phyloP scores from a whole-genome alignment of 1,139 yeast species.

The Hemisphaericaspora lyxosophila region DNA sequence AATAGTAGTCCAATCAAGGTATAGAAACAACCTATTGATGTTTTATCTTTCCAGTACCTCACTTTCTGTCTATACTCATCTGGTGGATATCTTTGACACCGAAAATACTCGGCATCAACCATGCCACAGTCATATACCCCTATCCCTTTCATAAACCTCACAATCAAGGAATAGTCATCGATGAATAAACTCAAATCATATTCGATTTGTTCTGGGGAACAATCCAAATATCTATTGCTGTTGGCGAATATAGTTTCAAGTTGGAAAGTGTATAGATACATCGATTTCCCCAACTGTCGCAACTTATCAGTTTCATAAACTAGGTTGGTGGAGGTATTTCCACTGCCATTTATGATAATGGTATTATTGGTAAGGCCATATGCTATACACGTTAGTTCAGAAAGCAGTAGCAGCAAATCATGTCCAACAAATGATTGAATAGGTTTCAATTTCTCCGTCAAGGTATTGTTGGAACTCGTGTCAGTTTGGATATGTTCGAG shows the following conservation, averaged over 20 bases:
- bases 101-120: slow-evolving; percentile 8
- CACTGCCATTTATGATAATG: slow-evolving; percentile 1
- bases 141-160: slow-evolving; percentile 35
- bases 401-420: slow-evolving; percentile 16
- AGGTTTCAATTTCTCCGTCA: slow-evolving; percentile 6
- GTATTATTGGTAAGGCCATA: slow-evolving; percentile 8
- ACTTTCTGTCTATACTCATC: slow-evolving; percentile 13
- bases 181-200: slow-evolving; percentile 18
- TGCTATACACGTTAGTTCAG: slow-evolving; percentile 2
- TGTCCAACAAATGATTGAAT: slow-evolving; percentile 19
- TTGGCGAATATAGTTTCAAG: slow-evolving; percentile 27
- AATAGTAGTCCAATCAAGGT: slow-evolving; percentile 39
- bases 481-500: background rate
- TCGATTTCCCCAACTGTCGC: slow-evolving; percentile 13
- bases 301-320: slow-evolving; percentile 16
- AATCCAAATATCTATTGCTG: slow-evolving; percentile 27
- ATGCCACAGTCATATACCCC: slow-evolving; percentile 19
- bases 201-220: slow-evolving; percentile 28
- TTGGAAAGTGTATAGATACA: slow-evolving; percentile 1
- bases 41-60: slow-evolving; percentile 21
- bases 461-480: background rate
- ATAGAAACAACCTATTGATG: slow-evolving; percentile 39
- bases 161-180: slow-evolving; percentile 22
- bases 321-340: background rate
- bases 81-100: background rate